Conservation (phyloP, 345 rosid genomes). For the Acer saccharum region DNA sequence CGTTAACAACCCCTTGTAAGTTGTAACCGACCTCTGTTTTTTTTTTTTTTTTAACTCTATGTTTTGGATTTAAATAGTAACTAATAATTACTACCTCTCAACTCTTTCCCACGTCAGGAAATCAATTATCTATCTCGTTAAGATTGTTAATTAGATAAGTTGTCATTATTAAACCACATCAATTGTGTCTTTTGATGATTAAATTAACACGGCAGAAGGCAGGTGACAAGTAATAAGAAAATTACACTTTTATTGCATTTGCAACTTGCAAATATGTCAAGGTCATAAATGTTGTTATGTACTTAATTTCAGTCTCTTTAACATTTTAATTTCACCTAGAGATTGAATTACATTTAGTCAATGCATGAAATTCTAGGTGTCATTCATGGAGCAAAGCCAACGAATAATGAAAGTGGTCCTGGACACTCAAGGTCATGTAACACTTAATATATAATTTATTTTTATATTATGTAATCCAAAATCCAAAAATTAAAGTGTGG, state of each 20-base stretch:
- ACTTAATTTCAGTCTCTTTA: not conserved
- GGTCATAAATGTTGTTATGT: not conserved
- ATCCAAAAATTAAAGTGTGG: not conserved
- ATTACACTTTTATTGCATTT: not conserved
- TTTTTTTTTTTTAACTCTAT: not conserved
- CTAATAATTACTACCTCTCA: constrained; percentile 9
- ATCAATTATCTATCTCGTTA: not conserved
- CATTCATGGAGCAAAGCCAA: not conserved
- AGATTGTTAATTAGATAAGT: not conserved
- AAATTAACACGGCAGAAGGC: not conserved
- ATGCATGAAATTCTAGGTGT: not conserved
- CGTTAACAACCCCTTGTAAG: not conserved
- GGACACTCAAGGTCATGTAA: not conserved
- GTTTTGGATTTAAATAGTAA: constrained; percentile 12
- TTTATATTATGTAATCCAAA: not conserved
- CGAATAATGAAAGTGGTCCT: not conserved
- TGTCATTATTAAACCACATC: not conserved
- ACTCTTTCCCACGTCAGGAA: not conserved
- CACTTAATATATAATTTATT: not conserved
- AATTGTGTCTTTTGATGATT: not conserved
- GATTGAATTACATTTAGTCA: not conserved
- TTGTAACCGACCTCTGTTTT: constrained; percentile 20
- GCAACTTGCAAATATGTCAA: not conserved
- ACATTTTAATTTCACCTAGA: not conserved
- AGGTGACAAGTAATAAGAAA: not conserved